Evolutionary conservation across 257 asterid genomes (phyloP).

Genomic region (Gentiana macrophylla): DNA sequence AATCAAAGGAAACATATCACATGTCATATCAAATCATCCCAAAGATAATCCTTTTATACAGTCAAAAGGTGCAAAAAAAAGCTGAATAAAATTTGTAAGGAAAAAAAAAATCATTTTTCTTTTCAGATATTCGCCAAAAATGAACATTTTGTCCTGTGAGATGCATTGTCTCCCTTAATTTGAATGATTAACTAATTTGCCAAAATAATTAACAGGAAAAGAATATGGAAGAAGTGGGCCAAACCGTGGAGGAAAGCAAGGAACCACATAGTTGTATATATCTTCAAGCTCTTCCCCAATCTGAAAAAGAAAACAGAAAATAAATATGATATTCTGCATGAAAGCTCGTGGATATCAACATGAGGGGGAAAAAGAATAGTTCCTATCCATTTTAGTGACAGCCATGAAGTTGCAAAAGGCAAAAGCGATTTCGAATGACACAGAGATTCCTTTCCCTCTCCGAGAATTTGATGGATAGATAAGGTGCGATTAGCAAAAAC

Average conservation of each 20-base stretch:
- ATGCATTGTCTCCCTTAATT: no score
- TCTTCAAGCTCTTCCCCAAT: constrained; percentile 96
- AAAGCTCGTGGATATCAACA: neutral
- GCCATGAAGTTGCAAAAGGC: neutral
- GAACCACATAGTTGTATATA: constrained; percentile 83
- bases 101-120: no score
- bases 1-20: neutral
- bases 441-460: no score
- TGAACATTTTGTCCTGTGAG: no score
- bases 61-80: neutral
- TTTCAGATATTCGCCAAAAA: no score
- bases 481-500: no score
- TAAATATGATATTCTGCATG: neutral
- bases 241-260: constrained; percentile 96
- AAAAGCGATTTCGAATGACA: neutral
- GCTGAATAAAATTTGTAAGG: no score
- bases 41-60: neutral
- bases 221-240: neutral
- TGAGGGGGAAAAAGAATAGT: neutral
- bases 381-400: neutral
- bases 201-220: no score
- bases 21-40: neutral
- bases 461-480: no score
- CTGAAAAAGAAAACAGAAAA: constrained; percentile 33
- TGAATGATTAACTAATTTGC: no score